Evolutionary conservation across 2,329 filamentous ascomycete species (phyloP), one percentile per base, ranked within the genome.

Genomic region (Fusarium liriodendri): DNA sequence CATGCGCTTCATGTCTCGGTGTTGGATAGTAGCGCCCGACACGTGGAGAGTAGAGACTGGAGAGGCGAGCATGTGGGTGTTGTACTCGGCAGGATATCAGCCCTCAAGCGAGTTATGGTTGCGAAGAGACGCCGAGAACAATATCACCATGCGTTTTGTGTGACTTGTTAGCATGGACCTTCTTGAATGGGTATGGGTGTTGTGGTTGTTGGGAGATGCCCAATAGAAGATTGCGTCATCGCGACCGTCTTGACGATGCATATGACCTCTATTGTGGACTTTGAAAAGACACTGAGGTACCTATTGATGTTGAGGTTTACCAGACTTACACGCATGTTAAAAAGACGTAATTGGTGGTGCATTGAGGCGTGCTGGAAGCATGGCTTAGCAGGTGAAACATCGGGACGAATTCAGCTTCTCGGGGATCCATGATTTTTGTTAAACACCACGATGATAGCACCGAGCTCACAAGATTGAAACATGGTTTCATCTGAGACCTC

Each of bases 1-100:
- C 13, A 47, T 61, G 58, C 57, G 37, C 18, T 25, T 59, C 47
- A 54, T 54, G 47, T 60, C 25, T 60, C 37, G 20, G 16, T 37
- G 37, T 27, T 42, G 57, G n/a, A 60, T n/a, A 42, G 37, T 38
- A 58, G 55, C 25, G 55, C 18, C 27, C 27, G 38, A 60, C 57
- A 60, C 57, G 57, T 60, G 57, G 57, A 32, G 27, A 42, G 37
- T 13, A 60, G 25, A 60, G 57, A 60, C 37, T 60, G 57, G 57
- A 60, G 33, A 38, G 37, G 40, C 18, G 38, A 29, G 18, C 35
- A 42, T 60, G 37, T 11, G 22, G 22, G 25, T 42, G 16, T 27
- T 38, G 37, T 42, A 42, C 37, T 29, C 25, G 18, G 37, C 57
- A 27, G 55, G 35, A 60, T 54, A 32, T 42, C 13, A 42, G 37